Evolutionary conservation across 2,329 filamentous ascomycete genomes (phyloP), one percentile per base, ranked within the genome.

Genomic region (Phoma sp.): DNA sequence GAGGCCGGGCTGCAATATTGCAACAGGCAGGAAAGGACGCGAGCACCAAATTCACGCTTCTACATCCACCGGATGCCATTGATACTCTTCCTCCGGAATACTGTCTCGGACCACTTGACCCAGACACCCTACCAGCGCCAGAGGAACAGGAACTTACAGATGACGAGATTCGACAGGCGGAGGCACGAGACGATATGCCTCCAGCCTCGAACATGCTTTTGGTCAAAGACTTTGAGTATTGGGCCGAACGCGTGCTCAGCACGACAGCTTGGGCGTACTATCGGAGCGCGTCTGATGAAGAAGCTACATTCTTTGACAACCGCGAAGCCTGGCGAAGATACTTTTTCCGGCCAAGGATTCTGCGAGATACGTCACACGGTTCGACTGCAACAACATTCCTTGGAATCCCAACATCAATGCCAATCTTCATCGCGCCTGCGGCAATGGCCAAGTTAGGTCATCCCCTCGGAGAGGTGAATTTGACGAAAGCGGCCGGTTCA

Each of bases 191-290:
- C 26, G 20, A 40, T 9, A 34, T 48, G 46, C 46, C 46, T 20
- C 20, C 46, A 28, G 46, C 36, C 33, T 32, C 36, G 7, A 40
- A n/a, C 14, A 48, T 48, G 46, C 36, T 48, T 11, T 12, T 48
- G 2, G 29, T 48, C 29, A 30, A 32, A n/a, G 46, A 48, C 7
- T 48, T 48, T 18, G 46, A 48, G 28, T 28, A 33, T 15, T 48
- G 46, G 46, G 46, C 46, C 21, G 37, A 48, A 12, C 46, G 46
- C 21, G 46, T 48, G 9, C 46, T 48, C 21, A 48, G 36, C 29
- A 42, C 46, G 18, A 48, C 46, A 11, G 46, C 46, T n/a, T 48
- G 46, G 46, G 46, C 46, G 1, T 48, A 48, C 29, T 48, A 48
- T 17, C 46, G 46, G 9, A 48, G 46, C 21, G 46, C 46, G 15